These are phyloP conservation scores for Cerrena zonata DNA, from an alignment of 1,284 basidiomycete genomes.

Conservation along the genomic window DNA sequence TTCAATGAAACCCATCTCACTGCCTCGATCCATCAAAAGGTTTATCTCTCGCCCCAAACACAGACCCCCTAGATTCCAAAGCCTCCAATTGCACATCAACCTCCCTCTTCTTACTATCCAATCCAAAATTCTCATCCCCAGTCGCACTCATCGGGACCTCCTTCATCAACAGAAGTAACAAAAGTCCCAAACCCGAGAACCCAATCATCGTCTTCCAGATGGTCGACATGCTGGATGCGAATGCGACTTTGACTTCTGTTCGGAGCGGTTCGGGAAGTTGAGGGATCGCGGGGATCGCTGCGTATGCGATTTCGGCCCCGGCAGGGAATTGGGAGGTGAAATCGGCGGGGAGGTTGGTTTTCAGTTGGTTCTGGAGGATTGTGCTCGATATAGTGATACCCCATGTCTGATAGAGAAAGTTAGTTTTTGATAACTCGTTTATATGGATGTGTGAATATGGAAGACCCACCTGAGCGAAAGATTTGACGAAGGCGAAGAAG, in stretches of 20 bases:
- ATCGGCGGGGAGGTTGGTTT: conserved; percentile 3
- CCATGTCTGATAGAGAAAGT: conserved; percentile 13
- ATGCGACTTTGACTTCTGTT: conserved; percentile 5
- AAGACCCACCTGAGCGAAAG: conserved; percentile 20
- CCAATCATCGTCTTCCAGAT: conserved; percentile 11
- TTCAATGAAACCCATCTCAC: no score
- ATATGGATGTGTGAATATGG: not conserved
- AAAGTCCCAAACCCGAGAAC: conserved; percentile 5
- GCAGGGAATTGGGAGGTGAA: conserved; percentile 8
- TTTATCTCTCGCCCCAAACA: no score
- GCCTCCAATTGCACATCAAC: no score
- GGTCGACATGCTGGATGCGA: conserved; percentile 6
- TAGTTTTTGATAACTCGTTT: not conserved
- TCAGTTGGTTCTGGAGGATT: conserved; percentile 15
- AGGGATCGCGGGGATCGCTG: conserved; percentile 7
- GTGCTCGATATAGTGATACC: conserved; percentile 18
- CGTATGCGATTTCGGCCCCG: conserved; percentile 9
- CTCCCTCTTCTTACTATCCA: not conserved
- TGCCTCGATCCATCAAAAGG: no score
- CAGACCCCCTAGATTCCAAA: no score
- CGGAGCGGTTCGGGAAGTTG: conserved; percentile 4
- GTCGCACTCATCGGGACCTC: conserved; percentile 8
- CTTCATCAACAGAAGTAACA: conserved; percentile 2
- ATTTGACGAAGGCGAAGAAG: conserved; percentile 28
- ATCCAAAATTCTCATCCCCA: conserved; percentile 10